A percentile compares a stretch with the other conserved stretches of the same genome.
These are phyloP conservation scores for Hericium rajendrae DNA, from an alignment of 768 basidiomycete species.

Conservation along the genomic window DNA sequence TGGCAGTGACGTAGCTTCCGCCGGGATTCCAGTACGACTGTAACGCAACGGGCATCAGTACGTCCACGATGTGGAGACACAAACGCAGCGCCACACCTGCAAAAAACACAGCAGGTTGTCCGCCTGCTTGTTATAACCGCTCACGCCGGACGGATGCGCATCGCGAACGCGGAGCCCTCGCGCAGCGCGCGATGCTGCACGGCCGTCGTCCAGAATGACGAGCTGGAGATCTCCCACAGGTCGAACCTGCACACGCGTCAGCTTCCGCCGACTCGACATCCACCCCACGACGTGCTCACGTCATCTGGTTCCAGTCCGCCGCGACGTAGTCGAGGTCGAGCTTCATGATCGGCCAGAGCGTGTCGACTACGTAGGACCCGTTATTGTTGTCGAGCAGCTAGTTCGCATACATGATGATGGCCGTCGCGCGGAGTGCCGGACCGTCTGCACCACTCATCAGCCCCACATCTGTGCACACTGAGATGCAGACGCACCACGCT, in stretches of 20 bases:
- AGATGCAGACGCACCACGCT: constrained; percentile 35
- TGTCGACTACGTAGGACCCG: constrained; percentile 35
- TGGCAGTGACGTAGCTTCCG: constrained; percentile 57
- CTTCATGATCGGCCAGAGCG: constrained; percentile 62
- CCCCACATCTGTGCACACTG: neutral
- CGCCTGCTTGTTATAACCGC: constrained; percentile 47
- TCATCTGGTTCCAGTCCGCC: constrained; percentile 54
- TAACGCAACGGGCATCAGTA: neutral
- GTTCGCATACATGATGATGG: constrained; percentile 61
- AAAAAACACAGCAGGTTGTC: constrained; percentile 63
- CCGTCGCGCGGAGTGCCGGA: constrained; percentile 61
- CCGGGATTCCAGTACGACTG: constrained; percentile 70
- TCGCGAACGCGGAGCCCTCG: constrained; percentile 54
- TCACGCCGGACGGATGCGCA: constrained; percentile 32
- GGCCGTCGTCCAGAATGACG: constrained; percentile 73
- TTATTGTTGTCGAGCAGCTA: constrained; percentile 48
- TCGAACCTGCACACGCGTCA: constrained; percentile 37
- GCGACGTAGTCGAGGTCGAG: constrained; percentile 68
- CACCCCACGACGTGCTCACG: constrained; percentile 21
- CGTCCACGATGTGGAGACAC: neutral
- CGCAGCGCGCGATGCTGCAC: constrained; percentile 22
- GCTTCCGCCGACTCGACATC: too few species aligned
- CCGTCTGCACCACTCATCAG: constrained; percentile 37
- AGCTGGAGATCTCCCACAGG: constrained; percentile 60
- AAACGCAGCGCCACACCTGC: too few species aligned